Conservation (phyloP, 495 filamentous ascomycete genomes). For the Mytilinidion resinicola region DNA sequence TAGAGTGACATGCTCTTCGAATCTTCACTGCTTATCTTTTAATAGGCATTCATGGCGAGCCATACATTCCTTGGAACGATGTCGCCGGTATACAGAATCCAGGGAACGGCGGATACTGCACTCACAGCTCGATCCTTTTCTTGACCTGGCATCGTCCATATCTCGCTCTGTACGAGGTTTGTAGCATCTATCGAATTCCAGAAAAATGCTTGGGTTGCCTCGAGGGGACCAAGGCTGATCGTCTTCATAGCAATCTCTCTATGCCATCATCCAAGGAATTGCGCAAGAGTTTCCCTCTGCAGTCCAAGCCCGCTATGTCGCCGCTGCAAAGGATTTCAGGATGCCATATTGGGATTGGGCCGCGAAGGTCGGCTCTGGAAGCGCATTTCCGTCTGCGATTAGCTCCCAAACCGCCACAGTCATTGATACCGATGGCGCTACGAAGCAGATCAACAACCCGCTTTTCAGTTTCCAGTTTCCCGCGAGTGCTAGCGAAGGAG, state of each 20-base stretch:
- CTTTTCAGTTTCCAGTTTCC: conserved; percentile 10
- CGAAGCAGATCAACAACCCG: conserved; percentile 12
- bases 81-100: conserved; percentile 1
- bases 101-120: conserved; percentile 12
- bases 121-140: conserved; percentile 11
- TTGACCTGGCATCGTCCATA: conserved; percentile 20
- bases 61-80: conserved; percentile 10
- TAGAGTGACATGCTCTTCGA: not conserved
- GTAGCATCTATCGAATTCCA: not conserved
- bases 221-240: not conserved
- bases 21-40: not conserved
- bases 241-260: conserved; percentile 13
- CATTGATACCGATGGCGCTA: conserved; percentile 10
- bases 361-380: not conserved
- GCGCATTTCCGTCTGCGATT: conserved; percentile 7
- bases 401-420: conserved; percentile 4
- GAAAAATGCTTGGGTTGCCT: not conserved
- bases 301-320: conserved; percentile 5
- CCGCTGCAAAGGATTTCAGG: conserved; percentile 12
- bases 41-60: conserved; percentile 15
- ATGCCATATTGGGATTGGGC: conserved; percentile 24
- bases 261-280: conserved; percentile 8
- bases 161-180: conserved; percentile 5
- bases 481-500: not conserved
- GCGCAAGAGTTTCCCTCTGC: conserved; percentile 3